Evolutionary conservation across 2,329 filamentous ascomycete genomes (phyloP).

Genomic region (Onygenales sp.): DNA sequence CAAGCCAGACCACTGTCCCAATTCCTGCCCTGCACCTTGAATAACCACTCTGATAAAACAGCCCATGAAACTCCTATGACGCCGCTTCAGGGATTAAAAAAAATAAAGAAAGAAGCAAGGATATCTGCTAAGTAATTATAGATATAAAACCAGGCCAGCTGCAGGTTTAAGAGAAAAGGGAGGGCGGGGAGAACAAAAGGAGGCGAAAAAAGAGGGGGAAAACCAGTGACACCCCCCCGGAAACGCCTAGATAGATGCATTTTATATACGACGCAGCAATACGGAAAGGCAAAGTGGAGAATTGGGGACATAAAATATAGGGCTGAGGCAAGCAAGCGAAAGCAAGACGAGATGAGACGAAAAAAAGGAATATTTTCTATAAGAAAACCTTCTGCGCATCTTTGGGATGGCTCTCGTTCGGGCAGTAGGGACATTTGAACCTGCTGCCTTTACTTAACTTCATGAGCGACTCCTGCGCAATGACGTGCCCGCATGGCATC

Average conservation of each 20-base stretch:
- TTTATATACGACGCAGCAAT: background rate
- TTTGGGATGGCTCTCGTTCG: conserved; percentile 65
- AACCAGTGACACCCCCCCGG: background rate
- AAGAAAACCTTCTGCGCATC: conserved; percentile 68
- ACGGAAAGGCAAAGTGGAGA: too few relatives aligned
- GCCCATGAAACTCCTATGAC: too few relatives aligned
- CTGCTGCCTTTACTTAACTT: conserved; percentile 67
- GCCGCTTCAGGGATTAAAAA: too few relatives aligned
- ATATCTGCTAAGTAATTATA: too few relatives aligned
- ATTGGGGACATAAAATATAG: background rate
- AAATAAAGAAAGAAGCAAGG: too few relatives aligned
- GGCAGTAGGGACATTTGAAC: conserved; percentile 97
- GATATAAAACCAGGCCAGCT: too few relatives aligned
- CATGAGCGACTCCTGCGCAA: conserved; percentile 74
- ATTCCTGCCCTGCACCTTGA: too few relatives aligned
- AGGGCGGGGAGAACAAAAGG: background rate
- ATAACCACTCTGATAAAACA: too few relatives aligned
- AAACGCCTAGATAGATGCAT: background rate
- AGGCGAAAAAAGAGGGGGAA: background rate
- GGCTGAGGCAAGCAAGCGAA: background rate
- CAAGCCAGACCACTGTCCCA: too few relatives aligned
- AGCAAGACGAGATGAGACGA: background rate
- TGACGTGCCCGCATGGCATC: conserved; percentile 89
- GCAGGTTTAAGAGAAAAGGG: too few relatives aligned
- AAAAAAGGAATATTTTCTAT: conserved; percentile 28